These are phyloP conservation scores for Crithidia acanthocephali DNA, from an alignment of 208 protist genomes.

Conservation along the genomic window DNA sequence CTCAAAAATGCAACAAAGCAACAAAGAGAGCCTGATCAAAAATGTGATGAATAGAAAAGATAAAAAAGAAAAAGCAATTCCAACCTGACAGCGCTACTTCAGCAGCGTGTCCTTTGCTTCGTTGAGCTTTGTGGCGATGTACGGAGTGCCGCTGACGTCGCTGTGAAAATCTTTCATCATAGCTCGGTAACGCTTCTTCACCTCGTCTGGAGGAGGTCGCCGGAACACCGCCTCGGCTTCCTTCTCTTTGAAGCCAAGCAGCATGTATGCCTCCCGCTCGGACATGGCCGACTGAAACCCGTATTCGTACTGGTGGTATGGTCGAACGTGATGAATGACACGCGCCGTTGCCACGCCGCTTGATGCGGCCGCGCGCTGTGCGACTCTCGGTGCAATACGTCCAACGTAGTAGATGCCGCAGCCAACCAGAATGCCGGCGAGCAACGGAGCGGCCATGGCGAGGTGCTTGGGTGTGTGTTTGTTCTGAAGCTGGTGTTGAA, in stretches of 20 bases:
- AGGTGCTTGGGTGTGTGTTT: too few species aligned
- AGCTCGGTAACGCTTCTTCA: slow-evolving; percentile 67
- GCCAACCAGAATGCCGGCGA: slow-evolving; percentile 48
- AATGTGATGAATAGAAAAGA: background rate
- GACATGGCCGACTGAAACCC: slow-evolving; percentile 71
- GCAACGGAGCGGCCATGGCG: slow-evolving; percentile 43
- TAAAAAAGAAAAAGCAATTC: background rate
- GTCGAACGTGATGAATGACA: slow-evolving; percentile 13
- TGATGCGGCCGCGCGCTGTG: slow-evolving; percentile 41
- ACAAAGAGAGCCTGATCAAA: background rate
- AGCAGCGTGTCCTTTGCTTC: slow-evolving; percentile 73
- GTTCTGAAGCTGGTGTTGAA: too few species aligned
- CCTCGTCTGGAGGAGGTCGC: slow-evolving; percentile 52
- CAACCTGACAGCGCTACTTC: slow-evolving; percentile 7
- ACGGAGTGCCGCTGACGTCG: slow-evolving; percentile 70
- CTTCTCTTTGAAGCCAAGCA: slow-evolving; percentile 64
- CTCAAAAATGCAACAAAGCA: background rate
- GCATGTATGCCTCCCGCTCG: slow-evolving; percentile 63
- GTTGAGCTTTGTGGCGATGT: slow-evolving; percentile 84
- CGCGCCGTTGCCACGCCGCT: background rate
- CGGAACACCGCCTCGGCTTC: slow-evolving; percentile 26
- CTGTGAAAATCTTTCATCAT: slow-evolving; percentile 84
- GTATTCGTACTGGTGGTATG: slow-evolving; percentile 68
- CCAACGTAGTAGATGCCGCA: slow-evolving; percentile 59
- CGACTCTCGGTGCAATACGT: slow-evolving; percentile 59